Evolutionary conservation across 495 filamentous ascomycete genomes (phyloP), one percentile per base, ranked within the genome.

Genomic region (Penicillium macrosclerotiorum): DNA sequence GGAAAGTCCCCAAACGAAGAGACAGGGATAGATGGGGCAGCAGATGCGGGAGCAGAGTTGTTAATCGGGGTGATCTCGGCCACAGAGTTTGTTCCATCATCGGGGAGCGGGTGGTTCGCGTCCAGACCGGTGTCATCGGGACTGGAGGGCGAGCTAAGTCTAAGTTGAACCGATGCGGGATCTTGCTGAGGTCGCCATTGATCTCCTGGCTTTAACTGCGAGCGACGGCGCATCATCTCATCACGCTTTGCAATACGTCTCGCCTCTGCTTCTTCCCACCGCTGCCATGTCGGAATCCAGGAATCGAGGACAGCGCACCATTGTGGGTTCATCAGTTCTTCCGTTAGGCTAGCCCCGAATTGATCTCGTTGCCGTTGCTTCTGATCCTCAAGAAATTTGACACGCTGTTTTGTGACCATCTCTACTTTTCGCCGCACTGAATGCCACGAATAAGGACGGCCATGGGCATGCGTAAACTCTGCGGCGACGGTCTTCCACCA

Each of bases 351-450:
- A 12, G 45, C 13, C 1, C 42, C 52, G 3, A 49, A 41, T 9
- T 40, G 27, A 3, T 29, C 40, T 13, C 39, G 22, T 26, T 51
- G 43, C 38, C 57, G 34, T 20, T 54, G 39, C 47, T 46, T 34
- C 45, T 65, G 64, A 16, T 72, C 69, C 2, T 71, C 63, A 1
- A 73, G 56, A 34, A 62, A 67, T 46, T 73, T 68, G 47, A 71
- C 65, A 8, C 71, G 59, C 53, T 71, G 68, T 31, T 70, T 74
- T 23, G 71, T 73, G 5, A 72, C 65, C 17, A 67, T 33, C 45
- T 74, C 71, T 2, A 74, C 71, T 49, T 73, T 74, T 20, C 71
- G 59, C 5, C 71, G 71, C 12, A 74, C 71, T 12, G 69, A 73
- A 16, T 74, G 69, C 71, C 71, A 74, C 12, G 65, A 69, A 50